phyloP scores from a whole-genome alignment of 2,329 filamentous ascomycete species.

The Colletotrichum magnum region DNA sequence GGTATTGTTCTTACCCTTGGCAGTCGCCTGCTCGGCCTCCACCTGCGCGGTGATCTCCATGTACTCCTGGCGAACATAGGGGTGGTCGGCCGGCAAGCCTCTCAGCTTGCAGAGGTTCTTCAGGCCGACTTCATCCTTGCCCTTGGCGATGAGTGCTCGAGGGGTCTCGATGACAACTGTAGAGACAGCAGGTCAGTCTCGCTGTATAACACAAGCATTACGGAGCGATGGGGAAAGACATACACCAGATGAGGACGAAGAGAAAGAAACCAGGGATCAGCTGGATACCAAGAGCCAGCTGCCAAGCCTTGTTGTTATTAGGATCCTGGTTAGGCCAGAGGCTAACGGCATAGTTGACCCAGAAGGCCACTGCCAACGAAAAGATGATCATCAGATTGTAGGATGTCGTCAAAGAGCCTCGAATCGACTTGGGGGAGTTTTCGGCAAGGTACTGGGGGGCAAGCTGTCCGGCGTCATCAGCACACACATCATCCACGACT shows the following conservation, averaged over 20 bases:
- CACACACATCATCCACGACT: not conserved
- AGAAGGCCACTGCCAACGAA: conserved; percentile 52
- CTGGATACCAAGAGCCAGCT: conserved; percentile 53
- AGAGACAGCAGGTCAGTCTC: not conserved
- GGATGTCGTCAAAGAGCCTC: conserved; percentile 55
- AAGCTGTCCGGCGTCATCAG: conserved; percentile 38
- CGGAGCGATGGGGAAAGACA: not conserved
- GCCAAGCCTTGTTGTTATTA: conserved; percentile 52
- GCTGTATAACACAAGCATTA: not conserved
- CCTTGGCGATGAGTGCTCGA: conserved; percentile 50
- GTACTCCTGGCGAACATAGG: conserved; percentile 39
- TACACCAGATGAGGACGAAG: conserved; percentile 51
- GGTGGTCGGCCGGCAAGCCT: conserved; percentile 43
- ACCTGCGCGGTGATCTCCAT: conserved; percentile 39
- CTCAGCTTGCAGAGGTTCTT: conserved; percentile 55
- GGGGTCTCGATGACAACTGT: conserved; percentile 43
- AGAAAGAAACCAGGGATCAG: conserved; percentile 54
- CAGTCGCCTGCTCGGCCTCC: conserved; percentile 33
- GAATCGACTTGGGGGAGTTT: conserved; percentile 55
- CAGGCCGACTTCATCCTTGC: conserved; percentile 52
- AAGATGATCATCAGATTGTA: conserved; percentile 57
- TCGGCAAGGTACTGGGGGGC: conserved; percentile 58
- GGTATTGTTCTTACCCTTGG: not conserved
- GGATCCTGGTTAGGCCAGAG: conserved; percentile 46
- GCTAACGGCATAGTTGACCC: conserved; percentile 49